Evolutionary conservation across 768 basidiomycete genomes (phyloP).

Genomic region (Amanita inopinata): DNA sequence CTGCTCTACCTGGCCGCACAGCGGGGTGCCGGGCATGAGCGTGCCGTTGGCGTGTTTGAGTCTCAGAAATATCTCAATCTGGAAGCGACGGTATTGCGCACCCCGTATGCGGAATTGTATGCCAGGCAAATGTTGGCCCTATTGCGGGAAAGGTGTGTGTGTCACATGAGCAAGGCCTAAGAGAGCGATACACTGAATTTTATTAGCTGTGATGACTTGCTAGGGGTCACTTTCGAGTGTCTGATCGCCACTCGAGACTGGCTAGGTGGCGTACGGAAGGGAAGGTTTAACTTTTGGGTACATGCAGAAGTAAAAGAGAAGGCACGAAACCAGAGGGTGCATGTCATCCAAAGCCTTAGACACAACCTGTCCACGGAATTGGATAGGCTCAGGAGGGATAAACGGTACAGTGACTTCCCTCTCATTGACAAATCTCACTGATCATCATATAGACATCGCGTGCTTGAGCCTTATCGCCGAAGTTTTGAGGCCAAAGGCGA

Average conservation of each 20-base stretch:
- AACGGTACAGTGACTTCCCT: conserved; percentile 31
- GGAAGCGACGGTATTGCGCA: conserved; percentile 42
- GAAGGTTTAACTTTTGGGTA: conserved; percentile 28
- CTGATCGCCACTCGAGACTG: conserved; percentile 37
- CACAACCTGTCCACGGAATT: conserved; percentile 26
- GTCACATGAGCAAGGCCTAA: not conserved
- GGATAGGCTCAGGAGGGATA: conserved; percentile 37
- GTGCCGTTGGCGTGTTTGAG: conserved; percentile 66
- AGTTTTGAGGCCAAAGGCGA: conserved; percentile 29
- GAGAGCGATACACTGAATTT: not conserved
- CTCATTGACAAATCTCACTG: not conserved
- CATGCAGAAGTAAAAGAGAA: conserved; percentile 20
- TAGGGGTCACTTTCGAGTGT: conserved; percentile 31
- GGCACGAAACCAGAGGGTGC: conserved; percentile 23
- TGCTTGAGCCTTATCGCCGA: conserved; percentile 54
- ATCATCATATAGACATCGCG: conserved; percentile 25
- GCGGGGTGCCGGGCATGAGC: conserved; percentile 27
- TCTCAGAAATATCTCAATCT: conserved; percentile 60
- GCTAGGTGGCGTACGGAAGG: conserved; percentile 32
- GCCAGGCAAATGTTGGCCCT: conserved; percentile 34
- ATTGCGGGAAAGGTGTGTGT: conserved; percentile 31
- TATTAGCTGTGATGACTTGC: conserved; percentile 41
- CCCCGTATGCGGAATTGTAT: conserved; percentile 35
- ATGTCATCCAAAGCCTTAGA: conserved; percentile 27
- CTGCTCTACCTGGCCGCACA: conserved; percentile 29